phyloP scores from a whole-genome alignment of 768 basidiomycete species.

The Tephrocybe rancida region DNA sequence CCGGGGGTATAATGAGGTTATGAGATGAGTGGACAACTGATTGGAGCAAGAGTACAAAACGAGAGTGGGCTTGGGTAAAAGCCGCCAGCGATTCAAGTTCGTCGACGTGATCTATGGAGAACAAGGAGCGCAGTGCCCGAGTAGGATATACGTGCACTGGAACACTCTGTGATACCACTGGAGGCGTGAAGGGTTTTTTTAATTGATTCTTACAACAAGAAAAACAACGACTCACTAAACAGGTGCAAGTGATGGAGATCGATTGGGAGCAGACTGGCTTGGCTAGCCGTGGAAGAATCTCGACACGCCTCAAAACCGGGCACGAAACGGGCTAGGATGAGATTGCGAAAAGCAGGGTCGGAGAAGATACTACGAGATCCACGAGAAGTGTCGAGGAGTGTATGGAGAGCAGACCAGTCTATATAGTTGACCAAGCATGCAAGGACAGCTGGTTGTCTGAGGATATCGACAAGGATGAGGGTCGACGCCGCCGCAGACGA shows the following conservation, averaged over 20 bases:
- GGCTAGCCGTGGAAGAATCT: slow-evolving; percentile 36
- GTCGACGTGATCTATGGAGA: slow-evolving; percentile 32
- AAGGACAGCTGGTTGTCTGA: slow-evolving; percentile 23
- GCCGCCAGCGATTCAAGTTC: slow-evolving; percentile 41
- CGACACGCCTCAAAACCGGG: slow-evolving; percentile 56
- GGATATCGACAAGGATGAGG: slow-evolving; percentile 8
- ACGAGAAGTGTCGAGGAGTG: slow-evolving; percentile 41
- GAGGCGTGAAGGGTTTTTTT: not conserved
- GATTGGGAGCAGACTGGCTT: slow-evolving; percentile 50
- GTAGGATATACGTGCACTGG: slow-evolving; percentile 74
- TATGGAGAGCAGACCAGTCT: slow-evolving; percentile 40
- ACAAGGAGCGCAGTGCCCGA: slow-evolving; percentile 60
- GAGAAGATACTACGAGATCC: slow-evolving; percentile 31
- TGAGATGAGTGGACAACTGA: slow-evolving; percentile 66
- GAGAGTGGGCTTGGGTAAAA: slow-evolving; percentile 66
- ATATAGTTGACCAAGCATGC: slow-evolving; percentile 31
- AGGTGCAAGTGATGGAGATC: slow-evolving; percentile 62
- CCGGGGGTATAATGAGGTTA: slow-evolving; percentile 43
- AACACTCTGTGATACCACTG: slow-evolving; percentile 67
- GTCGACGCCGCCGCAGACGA: not conserved
- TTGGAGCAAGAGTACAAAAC: slow-evolving; percentile 75
- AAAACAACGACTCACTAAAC: slow-evolving; percentile 54
- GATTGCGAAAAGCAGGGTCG: slow-evolving; percentile 31
- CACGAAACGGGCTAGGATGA: slow-evolving; percentile 52
- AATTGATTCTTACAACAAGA: slow-evolving; percentile 11